A percentile compares a stretch with the other conserved stretches of the same genome.
Evolutionary conservation across 1,284 basidiomycete genomes (phyloP).

Genomic region (Boletus semigastroideus): DNA sequence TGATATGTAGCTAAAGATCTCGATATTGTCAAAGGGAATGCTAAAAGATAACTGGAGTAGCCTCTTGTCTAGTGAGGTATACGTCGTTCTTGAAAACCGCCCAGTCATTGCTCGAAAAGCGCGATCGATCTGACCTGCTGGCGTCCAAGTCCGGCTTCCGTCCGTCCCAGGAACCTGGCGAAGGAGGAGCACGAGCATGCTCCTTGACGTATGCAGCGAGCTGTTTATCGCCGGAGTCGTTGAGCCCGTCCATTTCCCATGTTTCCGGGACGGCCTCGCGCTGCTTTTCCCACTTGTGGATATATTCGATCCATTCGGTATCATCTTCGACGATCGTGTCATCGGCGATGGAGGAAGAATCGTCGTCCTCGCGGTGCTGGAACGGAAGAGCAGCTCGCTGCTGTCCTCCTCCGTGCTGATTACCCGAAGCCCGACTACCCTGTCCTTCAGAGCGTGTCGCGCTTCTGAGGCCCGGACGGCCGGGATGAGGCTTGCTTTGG

Average conservation of each 20-base stretch:
- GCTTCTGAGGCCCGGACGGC: background rate
- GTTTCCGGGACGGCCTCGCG: background rate
- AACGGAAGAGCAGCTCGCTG: no score
- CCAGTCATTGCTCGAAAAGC: conserved; percentile 5
- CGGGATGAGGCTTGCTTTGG: background rate
- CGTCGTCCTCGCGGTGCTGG: no score
- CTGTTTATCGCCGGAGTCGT: background rate
- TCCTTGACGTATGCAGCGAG: background rate
- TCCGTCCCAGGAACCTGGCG: background rate
- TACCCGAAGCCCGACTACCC: background rate
- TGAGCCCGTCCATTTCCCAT: no score
- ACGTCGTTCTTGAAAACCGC: background rate
- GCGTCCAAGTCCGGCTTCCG: background rate
- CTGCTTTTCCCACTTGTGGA: background rate
- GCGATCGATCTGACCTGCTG: background rate
- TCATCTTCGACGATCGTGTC: background rate
- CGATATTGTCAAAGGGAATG: no score
- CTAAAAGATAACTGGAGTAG: no score
- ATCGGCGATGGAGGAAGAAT: no score
- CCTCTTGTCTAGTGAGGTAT: no score
- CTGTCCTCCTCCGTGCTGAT: no score
- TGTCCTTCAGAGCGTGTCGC: background rate
- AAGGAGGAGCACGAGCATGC: background rate
- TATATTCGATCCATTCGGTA: no score
- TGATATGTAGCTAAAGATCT: no score